phyloP scores from a whole-genome alignment of 495 filamentous ascomycete genomes.

The Patellaria atrata region DNA sequence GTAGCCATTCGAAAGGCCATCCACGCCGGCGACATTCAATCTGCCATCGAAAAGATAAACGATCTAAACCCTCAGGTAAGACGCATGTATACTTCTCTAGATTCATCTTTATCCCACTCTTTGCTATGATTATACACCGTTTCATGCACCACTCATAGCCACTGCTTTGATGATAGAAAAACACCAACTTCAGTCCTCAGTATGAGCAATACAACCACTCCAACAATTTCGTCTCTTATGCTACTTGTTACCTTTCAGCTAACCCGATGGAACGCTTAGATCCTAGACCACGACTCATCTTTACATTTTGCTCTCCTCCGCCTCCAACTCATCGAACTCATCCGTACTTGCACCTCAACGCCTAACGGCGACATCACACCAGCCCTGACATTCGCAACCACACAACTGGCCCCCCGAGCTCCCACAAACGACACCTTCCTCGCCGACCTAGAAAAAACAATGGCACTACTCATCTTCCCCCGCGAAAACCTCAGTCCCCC shows the following conservation, averaged over 20 bases:
- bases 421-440: slow-evolving; percentile 69
- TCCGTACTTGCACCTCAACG: slow-evolving; percentile 52
- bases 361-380: slow-evolving; percentile 61
- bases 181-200: slow-evolving; percentile 74
- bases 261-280: slow-evolving; percentile 35
- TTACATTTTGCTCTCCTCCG: slow-evolving; percentile 86
- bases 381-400: slow-evolving; percentile 75
- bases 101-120: slow-evolving; percentile 5
- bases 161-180: slow-evolving; percentile 83
- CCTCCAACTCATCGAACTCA: slow-evolving; percentile 85
- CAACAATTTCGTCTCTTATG: slow-evolving; percentile 21
- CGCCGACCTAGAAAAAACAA: slow-evolving; percentile 78
- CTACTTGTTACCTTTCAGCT: neutral
- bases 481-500: slow-evolving; percentile 60
- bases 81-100: slow-evolving; percentile 8
- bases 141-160: slow-evolving; percentile 99
- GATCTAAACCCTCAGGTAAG: slow-evolving; percentile 83
- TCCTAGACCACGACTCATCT: slow-evolving; percentile 69
- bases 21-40: slow-evolving; percentile 67
- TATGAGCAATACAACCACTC: slow-evolving; percentile 49
- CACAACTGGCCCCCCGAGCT: slow-evolving; percentile 74
- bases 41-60: slow-evolving; percentile 75
- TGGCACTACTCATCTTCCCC: slow-evolving; percentile 75
- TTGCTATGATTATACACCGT: slow-evolving; percentile 84
- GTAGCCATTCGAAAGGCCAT: slow-evolving; percentile 71